Evolutionary conservation across 306 rosid species (phyloP), one percentile per base, ranked within the genome.

Genomic region (Boehmeria nivea): DNA sequence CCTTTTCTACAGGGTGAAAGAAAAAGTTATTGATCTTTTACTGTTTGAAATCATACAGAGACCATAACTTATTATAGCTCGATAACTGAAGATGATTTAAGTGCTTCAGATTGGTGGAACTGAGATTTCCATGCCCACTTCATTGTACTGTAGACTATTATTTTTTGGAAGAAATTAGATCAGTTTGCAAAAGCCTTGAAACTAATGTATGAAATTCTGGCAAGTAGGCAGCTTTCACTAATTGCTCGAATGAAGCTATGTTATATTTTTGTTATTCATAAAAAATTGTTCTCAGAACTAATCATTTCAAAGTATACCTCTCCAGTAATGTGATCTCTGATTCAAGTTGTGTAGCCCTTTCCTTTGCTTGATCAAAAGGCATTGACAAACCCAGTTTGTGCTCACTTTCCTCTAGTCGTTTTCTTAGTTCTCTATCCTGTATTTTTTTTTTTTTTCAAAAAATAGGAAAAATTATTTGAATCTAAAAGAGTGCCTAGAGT

Each of bases 331-430:
- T 82, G 75, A 87, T 83, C 65, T 82, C 89, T 57, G 76, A 75
- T 72, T 87, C 96, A 48, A 91, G 95, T 59, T 84, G 99, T 38
- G 79, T 6, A 77, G 82, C 71, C 69, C 96, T 87, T 68, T 81
- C 87, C 70, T 77, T 84, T 73, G 93, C 96, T 46, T 72, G 83
- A 72, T 77, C 84, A 23, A 82, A 69, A 63, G 99, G 99, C 93
- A 91, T 84, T 42, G 96, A 84, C 64, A 66, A 73, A 49, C 99
- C 99, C 76, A 91, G 72, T 69, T 84, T 87, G 51, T 17, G 48
- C 64, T 91, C 96, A 67, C 99, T 87, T 52, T 87, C 93, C 76
- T 72, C 75, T 80, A 91, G 95, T 22, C 89, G 80, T 43, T 71
- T 81, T 50, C 96, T 73, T 63, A 87, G 63, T 67, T 84, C 87